Evolutionary conservation across 495 filamentous ascomycete genomes (phyloP).

Genomic region (Talaromyces proteolyticus): DNA sequence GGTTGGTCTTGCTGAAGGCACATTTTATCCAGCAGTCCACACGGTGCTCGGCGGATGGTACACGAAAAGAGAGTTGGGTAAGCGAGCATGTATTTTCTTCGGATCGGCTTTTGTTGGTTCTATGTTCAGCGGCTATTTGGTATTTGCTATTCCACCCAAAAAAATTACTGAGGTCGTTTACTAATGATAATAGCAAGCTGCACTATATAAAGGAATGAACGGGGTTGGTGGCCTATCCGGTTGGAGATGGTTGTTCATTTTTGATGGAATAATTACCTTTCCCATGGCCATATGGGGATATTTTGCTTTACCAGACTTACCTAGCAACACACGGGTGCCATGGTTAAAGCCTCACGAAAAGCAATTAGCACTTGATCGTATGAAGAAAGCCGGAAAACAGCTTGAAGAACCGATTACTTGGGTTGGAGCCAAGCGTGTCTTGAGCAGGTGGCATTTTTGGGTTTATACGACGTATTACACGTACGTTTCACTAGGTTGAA

Average conservation of each 20-base stretch:
- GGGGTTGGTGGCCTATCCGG: constrained; percentile 46
- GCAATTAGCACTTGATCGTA: neutral
- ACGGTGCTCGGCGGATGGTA: constrained; percentile 13
- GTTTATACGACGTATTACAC: constrained; percentile 3
- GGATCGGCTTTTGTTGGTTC: constrained; percentile 2
- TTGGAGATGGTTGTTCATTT: constrained; percentile 67
- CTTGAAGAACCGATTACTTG: neutral
- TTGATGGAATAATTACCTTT: constrained; percentile 40
- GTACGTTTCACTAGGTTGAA: neutral
- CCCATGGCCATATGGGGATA: constrained; percentile 31
- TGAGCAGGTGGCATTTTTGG: constrained; percentile 1
- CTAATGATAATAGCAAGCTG: neutral
- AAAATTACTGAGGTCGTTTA: neutral
- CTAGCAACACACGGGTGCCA: constrained; percentile 63
- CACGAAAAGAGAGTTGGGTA: constrained; percentile 10
- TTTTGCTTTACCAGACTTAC: constrained; percentile 69
- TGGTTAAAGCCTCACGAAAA: neutral
- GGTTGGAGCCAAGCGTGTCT: neutral
- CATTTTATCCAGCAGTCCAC: constrained; percentile 1
- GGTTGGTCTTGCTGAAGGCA: constrained; percentile 4
- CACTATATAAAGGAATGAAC: constrained; percentile 24
- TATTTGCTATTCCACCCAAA: neutral
- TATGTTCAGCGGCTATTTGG: constrained; percentile 3
- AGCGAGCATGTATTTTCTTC: constrained; percentile 4
- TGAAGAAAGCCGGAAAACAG: neutral